Evolutionary conservation across 23 red algal genomes (phyloP).

Genomic region (Gracilaria caudata): DNA sequence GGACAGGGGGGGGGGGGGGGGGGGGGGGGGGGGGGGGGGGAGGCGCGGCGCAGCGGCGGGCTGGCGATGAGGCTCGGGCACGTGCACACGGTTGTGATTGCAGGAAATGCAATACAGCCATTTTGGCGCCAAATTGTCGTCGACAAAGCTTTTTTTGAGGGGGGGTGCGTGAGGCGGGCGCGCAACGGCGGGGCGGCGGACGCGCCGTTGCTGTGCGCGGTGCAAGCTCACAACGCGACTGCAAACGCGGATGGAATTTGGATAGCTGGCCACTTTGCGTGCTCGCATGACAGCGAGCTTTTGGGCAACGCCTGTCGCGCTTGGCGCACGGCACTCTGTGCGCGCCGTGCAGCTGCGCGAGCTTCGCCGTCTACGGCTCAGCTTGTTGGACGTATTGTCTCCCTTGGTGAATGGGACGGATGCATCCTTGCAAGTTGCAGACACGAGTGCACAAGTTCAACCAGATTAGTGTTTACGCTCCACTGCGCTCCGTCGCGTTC

Average conservation of each 20-base stretch:
- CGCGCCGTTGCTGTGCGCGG: not conserved
- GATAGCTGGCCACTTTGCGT: conserved; percentile 24
- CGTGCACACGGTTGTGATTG: conserved; percentile 51
- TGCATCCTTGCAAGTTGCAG: not conserved
- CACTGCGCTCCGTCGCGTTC: no score
- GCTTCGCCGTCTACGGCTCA: not conserved
- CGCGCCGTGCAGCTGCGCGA: not conserved
- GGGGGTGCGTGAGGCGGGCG: not conserved
- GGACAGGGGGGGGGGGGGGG: not conserved
- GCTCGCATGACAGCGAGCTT: conserved; percentile 26
- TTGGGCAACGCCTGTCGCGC: not conserved
- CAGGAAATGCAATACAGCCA: conserved; percentile 11
- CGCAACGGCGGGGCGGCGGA: not conserved
- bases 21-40: not conserved
- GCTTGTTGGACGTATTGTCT: not conserved
- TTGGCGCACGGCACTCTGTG: not conserved
- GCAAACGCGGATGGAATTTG: conserved; percentile 17
- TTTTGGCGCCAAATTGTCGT: conserved; percentile 57
- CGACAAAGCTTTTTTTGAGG: conserved; percentile 6
- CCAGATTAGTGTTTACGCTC: not conserved
- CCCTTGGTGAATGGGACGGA: not conserved
- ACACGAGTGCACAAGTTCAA: not conserved
- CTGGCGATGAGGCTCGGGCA: conserved; percentile 44
- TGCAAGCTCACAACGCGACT: not conserved
- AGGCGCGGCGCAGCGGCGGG: conserved; percentile 11